Evolutionary conservation across 2,329 filamentous ascomycete genomes (phyloP).

Genomic region (Plenodomus lindquistii): DNA sequence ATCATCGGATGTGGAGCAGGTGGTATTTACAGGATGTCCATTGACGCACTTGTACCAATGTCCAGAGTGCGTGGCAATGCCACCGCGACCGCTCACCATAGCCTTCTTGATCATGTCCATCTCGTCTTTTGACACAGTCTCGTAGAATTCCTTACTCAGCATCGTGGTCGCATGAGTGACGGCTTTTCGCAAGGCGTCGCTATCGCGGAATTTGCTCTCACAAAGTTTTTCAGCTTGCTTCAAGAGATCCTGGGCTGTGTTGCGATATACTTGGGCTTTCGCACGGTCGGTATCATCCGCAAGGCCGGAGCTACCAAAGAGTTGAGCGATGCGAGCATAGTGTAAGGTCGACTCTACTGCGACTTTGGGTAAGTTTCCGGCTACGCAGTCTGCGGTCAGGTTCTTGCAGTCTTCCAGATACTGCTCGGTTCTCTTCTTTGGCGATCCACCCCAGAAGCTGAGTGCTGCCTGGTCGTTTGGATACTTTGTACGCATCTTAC

Average conservation of each 20-base stretch:
- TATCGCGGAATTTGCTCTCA: constrained; percentile 34
- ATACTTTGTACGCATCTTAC: not conserved
- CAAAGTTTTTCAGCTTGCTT: constrained; percentile 38
- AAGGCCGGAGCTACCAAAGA: constrained; percentile 24
- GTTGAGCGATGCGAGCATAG: constrained; percentile 35
- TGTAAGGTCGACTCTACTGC: constrained; percentile 43
- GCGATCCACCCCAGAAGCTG: constrained; percentile 16
- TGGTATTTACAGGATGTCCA: constrained; percentile 53
- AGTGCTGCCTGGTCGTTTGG: not conserved
- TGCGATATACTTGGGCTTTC: constrained; percentile 14
- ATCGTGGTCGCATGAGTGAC: constrained; percentile 34
- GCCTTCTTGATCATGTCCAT: constrained; percentile 51
- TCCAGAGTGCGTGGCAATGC: constrained; percentile 52
- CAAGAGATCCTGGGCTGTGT: constrained; percentile 32
- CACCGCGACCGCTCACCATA: constrained; percentile 51
- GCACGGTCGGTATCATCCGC: constrained; percentile 4
- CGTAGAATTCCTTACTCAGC: constrained; percentile 44
- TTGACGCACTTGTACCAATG: constrained; percentile 66
- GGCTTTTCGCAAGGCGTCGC: constrained; percentile 25
- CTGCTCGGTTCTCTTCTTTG: constrained; percentile 2
- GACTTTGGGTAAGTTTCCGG: constrained; percentile 43
- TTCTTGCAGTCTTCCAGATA: constrained; percentile 34
- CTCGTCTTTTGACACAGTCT: constrained; percentile 49
- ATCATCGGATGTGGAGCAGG: not conserved
- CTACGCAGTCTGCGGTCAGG: constrained; percentile 35